phyloP scores from a whole-genome alignment of 495 filamentous ascomycete genomes.

The Pyronema omphalodes region DNA sequence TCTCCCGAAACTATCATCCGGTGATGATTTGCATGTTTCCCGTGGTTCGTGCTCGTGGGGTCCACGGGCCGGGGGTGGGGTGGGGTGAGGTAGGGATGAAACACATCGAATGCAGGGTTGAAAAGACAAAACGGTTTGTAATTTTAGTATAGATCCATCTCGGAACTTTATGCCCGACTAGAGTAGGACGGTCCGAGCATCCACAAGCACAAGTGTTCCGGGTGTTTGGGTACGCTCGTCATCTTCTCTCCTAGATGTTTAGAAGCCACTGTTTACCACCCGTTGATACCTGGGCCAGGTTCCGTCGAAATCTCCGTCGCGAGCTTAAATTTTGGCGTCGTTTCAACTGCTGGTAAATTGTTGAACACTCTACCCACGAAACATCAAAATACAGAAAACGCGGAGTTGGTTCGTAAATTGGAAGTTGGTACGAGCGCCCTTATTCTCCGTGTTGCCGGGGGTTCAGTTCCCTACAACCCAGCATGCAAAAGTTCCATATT shows the following conservation, averaged over 20 bases:
- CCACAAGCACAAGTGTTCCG: not conserved
- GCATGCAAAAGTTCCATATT: no score
- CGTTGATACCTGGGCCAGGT: not conserved
- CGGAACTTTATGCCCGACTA: not conserved
- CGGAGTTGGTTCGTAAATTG: no score
- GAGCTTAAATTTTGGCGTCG: not conserved
- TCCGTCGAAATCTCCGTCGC: not conserved
- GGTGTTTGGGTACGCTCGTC: not conserved
- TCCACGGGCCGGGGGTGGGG: no score
- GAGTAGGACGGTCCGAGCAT: not conserved
- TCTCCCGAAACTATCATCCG: not conserved
- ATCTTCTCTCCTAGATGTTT: not conserved
- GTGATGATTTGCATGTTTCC: no score
- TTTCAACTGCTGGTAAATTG: not conserved
- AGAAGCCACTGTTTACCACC: no score
- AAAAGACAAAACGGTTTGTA: no score
- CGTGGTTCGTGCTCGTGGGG: no score
- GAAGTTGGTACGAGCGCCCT: no score
- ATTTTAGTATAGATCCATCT: not conserved
- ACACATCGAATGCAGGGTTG: no score
- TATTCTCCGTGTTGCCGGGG: no score
- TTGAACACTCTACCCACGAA: not conserved
- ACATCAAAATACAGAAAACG: not conserved
- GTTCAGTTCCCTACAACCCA: no score
- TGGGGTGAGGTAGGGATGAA: no score